Evolutionary conservation across 1,284 basidiomycete species (phyloP), one percentile per base, ranked within the genome.

Genomic region (Singerocomus inundabilis): DNA sequence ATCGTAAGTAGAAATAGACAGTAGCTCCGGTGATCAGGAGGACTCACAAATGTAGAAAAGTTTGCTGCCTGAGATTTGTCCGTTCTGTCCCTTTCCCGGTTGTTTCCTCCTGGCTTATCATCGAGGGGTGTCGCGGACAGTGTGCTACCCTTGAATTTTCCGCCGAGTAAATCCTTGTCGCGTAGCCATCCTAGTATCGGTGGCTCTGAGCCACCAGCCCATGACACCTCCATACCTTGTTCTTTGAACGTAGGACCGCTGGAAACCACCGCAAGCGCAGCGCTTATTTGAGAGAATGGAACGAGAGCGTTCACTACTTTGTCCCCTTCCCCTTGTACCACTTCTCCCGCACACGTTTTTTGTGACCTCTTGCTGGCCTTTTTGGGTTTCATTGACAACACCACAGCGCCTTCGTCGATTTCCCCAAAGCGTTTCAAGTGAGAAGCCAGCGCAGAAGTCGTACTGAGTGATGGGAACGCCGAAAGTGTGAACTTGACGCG

Each of bases 141-240:
- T 16, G 12, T 29, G 12, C 16, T 21, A 21, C 39, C 36, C 28
- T 48, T 52, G 5, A 18, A 21, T 32, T 59, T 58, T 37, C 63
- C 63, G 11, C 78, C 77, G 21, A 88, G 70, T 57, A 83, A 81
- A 16, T 83, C 84, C 70, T 78, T 81, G 61, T 80, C 81, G 69
- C 82, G 87, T 65, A 90, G 64, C 88, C 88, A 92, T 7, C 68
- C 77, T 30, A 93, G 70, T 60, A 92, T 84, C 33, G 75, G 78
- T 2, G 91, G 91, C 57, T 91, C 88, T 45, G 78, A 78, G 6
- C 84, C 85, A 72, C 79, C 73, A 6, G 77, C 81, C 86, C 86
- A 91, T 4, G 74, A 73, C 4, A 85, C 76, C 45, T 87, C 84
- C 37, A 85, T 74, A 5, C 79, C 82, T 36, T 58, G 61, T 12